A percentile compares a stretch with the other conserved stretches of the same genome.
These are phyloP conservation scores for Staphylotrichum longicolle DNA, from an alignment of 495 filamentous ascomycete species.

Conservation along the genomic window DNA sequence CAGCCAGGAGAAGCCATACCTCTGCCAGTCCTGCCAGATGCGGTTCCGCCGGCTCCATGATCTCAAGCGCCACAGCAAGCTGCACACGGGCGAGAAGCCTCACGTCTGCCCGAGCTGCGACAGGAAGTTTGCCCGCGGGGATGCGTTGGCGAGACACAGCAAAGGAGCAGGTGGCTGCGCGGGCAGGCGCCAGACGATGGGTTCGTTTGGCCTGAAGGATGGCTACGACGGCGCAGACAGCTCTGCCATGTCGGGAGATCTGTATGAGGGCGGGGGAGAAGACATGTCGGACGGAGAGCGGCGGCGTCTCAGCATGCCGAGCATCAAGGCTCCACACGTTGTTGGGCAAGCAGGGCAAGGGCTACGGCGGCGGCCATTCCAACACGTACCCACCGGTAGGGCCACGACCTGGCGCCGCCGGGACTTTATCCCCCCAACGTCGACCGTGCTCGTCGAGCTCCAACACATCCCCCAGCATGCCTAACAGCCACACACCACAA, in stretches of 20 bases:
- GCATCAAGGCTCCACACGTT: constrained; percentile 68
- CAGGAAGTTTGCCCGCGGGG: constrained; percentile 89
- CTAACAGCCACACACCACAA: constrained; percentile 46
- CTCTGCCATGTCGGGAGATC: constrained; percentile 74
- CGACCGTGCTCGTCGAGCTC: constrained; percentile 52
- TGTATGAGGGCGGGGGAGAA: constrained; percentile 59
- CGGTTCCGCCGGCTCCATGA: constrained; percentile 92
- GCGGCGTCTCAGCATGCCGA: constrained; percentile 61
- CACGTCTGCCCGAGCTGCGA: constrained; percentile 94
- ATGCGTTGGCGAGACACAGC: constrained; percentile 90
- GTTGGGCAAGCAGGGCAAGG: constrained; percentile 47
- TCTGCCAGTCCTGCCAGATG: constrained; percentile 83
- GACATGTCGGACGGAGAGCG: constrained; percentile 51
- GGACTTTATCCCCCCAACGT: constrained; percentile 62
- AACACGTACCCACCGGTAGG: constrained; percentile 78
- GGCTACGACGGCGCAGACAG: constrained; percentile 66
- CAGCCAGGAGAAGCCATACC: constrained; percentile 96
- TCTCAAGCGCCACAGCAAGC: constrained; percentile 90
- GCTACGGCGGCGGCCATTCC: constrained; percentile 43
- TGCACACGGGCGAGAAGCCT: constrained; percentile 94
- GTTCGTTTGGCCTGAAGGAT: constrained; percentile 78
- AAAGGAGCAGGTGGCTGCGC: constrained; percentile 97
- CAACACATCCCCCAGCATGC: constrained; percentile 49
- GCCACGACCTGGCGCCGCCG: constrained; percentile 41
- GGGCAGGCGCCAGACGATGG: constrained; percentile 81